These are phyloP conservation scores for Suillus plorans DNA, from an alignment of 768 basidiomycete species.

Conservation along the genomic window DNA sequence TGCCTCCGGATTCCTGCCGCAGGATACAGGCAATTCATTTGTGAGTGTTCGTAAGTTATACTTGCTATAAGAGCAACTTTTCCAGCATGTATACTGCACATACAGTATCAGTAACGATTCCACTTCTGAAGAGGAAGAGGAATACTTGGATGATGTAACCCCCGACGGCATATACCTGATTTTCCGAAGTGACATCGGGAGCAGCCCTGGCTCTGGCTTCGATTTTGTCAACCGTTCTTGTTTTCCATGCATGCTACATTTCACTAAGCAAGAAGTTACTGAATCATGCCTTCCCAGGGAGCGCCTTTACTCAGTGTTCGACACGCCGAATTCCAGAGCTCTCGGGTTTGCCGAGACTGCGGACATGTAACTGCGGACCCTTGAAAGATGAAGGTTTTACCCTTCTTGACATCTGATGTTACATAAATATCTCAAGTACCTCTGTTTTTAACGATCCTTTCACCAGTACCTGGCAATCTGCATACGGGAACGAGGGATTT, in stretches of 20 bases:
- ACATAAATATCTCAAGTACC: not conserved
- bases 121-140: too few species aligned
- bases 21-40: too few species aligned
- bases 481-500: not conserved
- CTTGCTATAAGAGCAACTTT: too few species aligned
- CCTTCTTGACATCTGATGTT: not conserved
- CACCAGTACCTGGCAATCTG: not conserved
- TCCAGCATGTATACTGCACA: too few species aligned
- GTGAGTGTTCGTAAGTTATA: too few species aligned
- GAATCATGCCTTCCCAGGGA: conserved; percentile 10
- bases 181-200: conserved; percentile 20
- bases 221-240: conserved; percentile 7
- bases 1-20: too few species aligned
- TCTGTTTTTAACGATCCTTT: not conserved
- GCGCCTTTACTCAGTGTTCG: conserved; percentile 39
- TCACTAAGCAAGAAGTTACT: not conserved
- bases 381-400: not conserved
- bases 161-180: conserved; percentile 3
- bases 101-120: too few species aligned
- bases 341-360: conserved; percentile 35
- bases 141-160: too few species aligned
- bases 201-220: conserved; percentile 26
- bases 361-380: not conserved
- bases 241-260: conserved; percentile 1
- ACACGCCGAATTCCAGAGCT: conserved; percentile 25